Percentiles rank a stretch among this genome's conserved stretches.
Evolutionary conservation across 2,329 filamentous ascomycete genomes (phyloP).

Genomic region (Plenodomus biglobosus): DNA sequence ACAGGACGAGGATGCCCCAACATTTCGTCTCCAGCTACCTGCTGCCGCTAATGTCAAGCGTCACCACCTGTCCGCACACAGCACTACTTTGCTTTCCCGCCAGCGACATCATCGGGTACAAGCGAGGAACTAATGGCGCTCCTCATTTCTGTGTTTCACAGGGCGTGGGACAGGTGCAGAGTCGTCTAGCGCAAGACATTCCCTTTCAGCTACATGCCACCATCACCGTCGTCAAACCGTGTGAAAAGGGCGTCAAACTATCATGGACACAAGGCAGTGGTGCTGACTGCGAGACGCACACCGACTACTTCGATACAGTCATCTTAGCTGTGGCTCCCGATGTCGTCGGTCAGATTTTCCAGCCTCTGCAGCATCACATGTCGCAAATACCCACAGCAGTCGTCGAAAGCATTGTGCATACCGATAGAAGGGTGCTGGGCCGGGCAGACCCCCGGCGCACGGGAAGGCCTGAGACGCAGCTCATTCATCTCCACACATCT

Average conservation of each 20-base stretch:
- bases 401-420: constrained; percentile 55
- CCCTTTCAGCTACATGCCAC: constrained; percentile 47
- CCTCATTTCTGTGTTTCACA: constrained; percentile 56
- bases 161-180: constrained; percentile 55
- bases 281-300: constrained; percentile 12
- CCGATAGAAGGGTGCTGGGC: constrained; percentile 28
- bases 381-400: constrained; percentile 51
- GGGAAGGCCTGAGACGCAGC: constrained; percentile 19
- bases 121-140: constrained; percentile 50
- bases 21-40: constrained; percentile 55
- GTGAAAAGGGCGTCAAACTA: constrained; percentile 33
- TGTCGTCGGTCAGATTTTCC: constrained; percentile 54
- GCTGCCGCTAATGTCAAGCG: constrained; percentile 57
- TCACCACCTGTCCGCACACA: constrained; percentile 58
- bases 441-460: neutral
- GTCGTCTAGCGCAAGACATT: constrained; percentile 48
- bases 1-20: constrained; percentile 53
- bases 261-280: constrained; percentile 35
- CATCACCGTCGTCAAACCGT: constrained; percentile 43
- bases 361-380: constrained; percentile 46
- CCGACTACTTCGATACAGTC: constrained; percentile 54
- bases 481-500: constrained; percentile 41
- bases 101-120: constrained; percentile 56
- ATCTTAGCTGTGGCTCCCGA: constrained; percentile 60
- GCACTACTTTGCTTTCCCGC: constrained; percentile 57